These are phyloP conservation scores for Candida sanyaensis DNA, from an alignment of 1,139 yeast genomes.

Conservation along the genomic window DNA sequence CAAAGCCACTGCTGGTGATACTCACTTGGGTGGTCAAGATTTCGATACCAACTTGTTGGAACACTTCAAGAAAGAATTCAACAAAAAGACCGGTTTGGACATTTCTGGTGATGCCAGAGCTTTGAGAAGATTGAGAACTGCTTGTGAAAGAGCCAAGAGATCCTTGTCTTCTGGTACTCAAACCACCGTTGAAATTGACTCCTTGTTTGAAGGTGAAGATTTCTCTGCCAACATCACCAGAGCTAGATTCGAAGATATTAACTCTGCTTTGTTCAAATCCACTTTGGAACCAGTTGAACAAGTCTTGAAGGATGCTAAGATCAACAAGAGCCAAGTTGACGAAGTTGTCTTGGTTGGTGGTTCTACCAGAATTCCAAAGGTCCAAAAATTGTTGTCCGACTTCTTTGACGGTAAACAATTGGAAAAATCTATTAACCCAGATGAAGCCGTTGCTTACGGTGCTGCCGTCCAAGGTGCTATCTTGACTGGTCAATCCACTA, in stretches of 20 bases:
- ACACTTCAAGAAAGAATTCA: slow-evolving; percentile 93
- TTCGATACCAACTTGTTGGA: slow-evolving; percentile 95
- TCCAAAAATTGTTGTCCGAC: slow-evolving; percentile 95
- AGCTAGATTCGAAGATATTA: slow-evolving; percentile 98
- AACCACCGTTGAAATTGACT: slow-evolving; percentile 96
- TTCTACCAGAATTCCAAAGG: slow-evolving; percentile 99
- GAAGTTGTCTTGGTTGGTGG: slow-evolving; percentile 99
- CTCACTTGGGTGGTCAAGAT: slow-evolving; percentile 99
- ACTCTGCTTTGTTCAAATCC: slow-evolving; percentile 93
- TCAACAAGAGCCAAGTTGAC: slow-evolving; percentile 84
- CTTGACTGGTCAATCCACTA: slow-evolving; percentile 96
- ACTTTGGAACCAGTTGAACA: slow-evolving; percentile 98
- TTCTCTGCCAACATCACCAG: slow-evolving; percentile 96
- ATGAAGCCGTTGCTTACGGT: slow-evolving; percentile 98
- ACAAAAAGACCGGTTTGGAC: slow-evolving; percentile 95
- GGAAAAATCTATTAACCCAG: slow-evolving; percentile 97
- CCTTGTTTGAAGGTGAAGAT: slow-evolving; percentile 94
- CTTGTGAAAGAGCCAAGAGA: slow-evolving; percentile 99
- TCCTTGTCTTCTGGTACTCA: slow-evolving; percentile 96
- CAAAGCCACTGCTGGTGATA: slow-evolving; percentile 99
- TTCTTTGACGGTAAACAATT: slow-evolving; percentile 98
- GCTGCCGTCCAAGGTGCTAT: slow-evolving; percentile 99
- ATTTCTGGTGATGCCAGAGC: slow-evolving; percentile 93
- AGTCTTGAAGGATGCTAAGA: slow-evolving; percentile 94
- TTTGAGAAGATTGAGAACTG: slow-evolving; percentile 97